A percentile compares a stretch with the other conserved stretches of the same genome.
Evolutionary conservation across 2,329 filamentous ascomycete genomes (phyloP).

Genomic region (Aspergillus transmontanensis): DNA sequence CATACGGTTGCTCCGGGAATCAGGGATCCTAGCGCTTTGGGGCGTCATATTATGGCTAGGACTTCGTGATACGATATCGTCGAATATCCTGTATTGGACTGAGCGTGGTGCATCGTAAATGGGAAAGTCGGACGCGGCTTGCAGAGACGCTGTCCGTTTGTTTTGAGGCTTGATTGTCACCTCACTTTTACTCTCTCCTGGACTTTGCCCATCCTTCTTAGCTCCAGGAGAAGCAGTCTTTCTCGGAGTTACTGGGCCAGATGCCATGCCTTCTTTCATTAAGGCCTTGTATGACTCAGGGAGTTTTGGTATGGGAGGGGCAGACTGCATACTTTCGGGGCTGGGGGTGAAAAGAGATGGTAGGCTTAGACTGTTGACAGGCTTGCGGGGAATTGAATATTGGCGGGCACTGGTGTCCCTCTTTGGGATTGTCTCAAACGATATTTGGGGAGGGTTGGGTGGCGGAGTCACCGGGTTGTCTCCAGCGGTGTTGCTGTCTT

Average conservation of each 20-base stretch:
- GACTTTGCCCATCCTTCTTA: not conserved
- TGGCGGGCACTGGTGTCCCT: slow-evolving; percentile 16
- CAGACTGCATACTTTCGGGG: slow-evolving; percentile 1
- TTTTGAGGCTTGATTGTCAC: slow-evolving; percentile 10
- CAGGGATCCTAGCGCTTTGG: slow-evolving; percentile 8
- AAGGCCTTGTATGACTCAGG: slow-evolving; percentile 1
- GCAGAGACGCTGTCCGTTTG: slow-evolving; percentile 17
- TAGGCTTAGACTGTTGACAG: slow-evolving; percentile 10
- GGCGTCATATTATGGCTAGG: not conserved
- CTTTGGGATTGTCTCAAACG: slow-evolving; percentile 13
- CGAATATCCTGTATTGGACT: slow-evolving; percentile 11
- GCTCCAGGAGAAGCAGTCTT: not conserved
- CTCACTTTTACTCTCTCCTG: slow-evolving; percentile 4
- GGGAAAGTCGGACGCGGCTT: slow-evolving; percentile 14
- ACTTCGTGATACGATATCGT: slow-evolving; percentile 11
- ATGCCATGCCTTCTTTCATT: not conserved
- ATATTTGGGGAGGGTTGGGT: slow-evolving; percentile 16
- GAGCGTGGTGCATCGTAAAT: not conserved
- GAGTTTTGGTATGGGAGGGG: slow-evolving; percentile 16
- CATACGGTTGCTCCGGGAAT: slow-evolving; percentile 18
- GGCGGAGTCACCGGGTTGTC: slow-evolving; percentile 5
- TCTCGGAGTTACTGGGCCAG: slow-evolving; percentile 8
- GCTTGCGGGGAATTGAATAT: slow-evolving; percentile 16
- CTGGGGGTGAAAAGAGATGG: slow-evolving; percentile 5
- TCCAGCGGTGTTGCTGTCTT: not conserved